Evolutionary conservation across 345 rosid species (phyloP).

Genomic region (Garcia nutans): DNA sequence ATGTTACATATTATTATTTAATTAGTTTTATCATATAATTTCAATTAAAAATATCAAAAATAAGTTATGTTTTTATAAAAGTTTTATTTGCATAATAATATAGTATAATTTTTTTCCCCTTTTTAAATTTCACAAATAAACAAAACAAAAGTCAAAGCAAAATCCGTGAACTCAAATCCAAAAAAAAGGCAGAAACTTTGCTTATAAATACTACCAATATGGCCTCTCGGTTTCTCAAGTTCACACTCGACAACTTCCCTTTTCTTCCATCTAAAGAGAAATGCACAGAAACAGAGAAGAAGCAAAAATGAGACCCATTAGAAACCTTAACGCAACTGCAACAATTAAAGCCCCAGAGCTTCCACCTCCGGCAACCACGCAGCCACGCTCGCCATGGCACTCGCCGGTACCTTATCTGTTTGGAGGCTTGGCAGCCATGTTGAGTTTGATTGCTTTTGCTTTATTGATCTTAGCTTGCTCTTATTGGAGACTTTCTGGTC

Average conservation of each 20-base stretch:
- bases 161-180: constrained; percentile 24
- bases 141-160: constrained; percentile 8
- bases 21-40: too few relatives aligned
- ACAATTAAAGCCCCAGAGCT: constrained; percentile 14
- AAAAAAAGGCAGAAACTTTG: not conserved
- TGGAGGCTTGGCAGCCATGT: constrained; percentile 94
- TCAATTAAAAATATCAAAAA: too few relatives aligned
- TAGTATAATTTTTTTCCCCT: too few relatives aligned
- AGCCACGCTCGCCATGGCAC: constrained; percentile 78
- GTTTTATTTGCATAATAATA: too few relatives aligned
- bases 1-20: too few relatives aligned
- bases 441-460: constrained; percentile 90
- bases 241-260: not conserved
- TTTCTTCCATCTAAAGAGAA: not conserved
- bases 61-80: too few relatives aligned
- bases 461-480: constrained; percentile 87
- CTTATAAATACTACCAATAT: constrained; percentile 34
- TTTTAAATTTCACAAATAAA: too few relatives aligned
- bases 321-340: constrained; percentile 21
- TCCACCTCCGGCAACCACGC: constrained; percentile 20
- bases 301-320: constrained; percentile 26
- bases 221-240: constrained; percentile 15
- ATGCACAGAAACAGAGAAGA: not conserved
- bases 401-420: constrained; percentile 94
- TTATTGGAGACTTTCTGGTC: constrained; percentile 82